Conservation (phyloP, 164 flowering plant species). For the Tinospora cordifolia region DNA sequence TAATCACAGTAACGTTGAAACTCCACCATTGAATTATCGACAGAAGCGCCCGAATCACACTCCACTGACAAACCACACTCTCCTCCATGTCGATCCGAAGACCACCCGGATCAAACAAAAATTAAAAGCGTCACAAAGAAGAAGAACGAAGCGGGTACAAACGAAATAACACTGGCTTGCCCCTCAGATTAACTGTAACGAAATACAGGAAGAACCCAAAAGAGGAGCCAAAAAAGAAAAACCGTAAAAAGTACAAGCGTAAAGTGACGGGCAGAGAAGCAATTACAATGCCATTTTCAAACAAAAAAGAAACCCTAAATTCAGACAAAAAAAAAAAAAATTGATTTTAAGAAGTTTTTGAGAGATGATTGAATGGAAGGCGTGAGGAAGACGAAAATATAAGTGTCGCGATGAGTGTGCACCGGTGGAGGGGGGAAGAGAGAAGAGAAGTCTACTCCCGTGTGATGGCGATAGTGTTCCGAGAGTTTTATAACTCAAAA, state of each 20-base stretch:
- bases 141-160: neutral
- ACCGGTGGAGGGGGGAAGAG: slow-evolving; percentile 11
- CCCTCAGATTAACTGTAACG: neutral
- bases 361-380: neutral
- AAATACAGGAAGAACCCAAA: neutral
- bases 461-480: slow-evolving; percentile 6
- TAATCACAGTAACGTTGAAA: slow-evolving; percentile 92
- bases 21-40: slow-evolving; percentile 97
- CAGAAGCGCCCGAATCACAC: slow-evolving; percentile 61
- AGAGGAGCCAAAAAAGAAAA: neutral
- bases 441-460: slow-evolving; percentile 10
- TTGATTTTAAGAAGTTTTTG: too few relatives aligned
- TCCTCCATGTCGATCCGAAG: slow-evolving; percentile 61
- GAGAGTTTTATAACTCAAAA: too few relatives aligned
- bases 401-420: neutral
- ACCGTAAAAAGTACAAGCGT: neutral
- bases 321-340: too few relatives aligned
- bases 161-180: neutral
- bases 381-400: neutral
- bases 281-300: neutral
- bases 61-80: slow-evolving; percentile 50
- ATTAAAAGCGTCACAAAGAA: neutral
- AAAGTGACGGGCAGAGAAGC: neutral
- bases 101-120: neutral
- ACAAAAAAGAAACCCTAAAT: slow-evolving; percentile 14